These are phyloP conservation scores for Aphanomyces invadans DNA, from an alignment of 352 stramenopile species.

Conservation along the genomic window DNA sequence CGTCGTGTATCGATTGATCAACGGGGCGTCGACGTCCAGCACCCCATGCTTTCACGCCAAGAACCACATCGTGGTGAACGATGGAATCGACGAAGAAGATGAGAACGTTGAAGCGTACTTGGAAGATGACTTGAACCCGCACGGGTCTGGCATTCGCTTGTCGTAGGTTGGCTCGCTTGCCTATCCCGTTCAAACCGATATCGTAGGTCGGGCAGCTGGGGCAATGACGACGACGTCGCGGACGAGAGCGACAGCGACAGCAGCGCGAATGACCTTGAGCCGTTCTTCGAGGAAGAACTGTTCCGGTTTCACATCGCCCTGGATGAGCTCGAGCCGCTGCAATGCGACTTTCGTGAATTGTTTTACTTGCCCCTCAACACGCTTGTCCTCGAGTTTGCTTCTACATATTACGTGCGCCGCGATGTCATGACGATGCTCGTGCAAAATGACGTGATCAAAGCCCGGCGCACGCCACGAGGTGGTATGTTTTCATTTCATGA, in stretches of 20 bases:
- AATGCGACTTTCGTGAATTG: conserved; percentile 25
- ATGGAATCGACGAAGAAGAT: conserved; percentile 16
- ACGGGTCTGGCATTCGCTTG: not conserved
- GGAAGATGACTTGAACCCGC: not conserved
- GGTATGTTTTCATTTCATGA: no score
- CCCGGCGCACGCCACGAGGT: not conserved
- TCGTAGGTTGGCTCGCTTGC: not conserved
- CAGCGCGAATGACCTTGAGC: not conserved
- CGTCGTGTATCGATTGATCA: conserved; percentile 17
- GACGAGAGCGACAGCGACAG: not conserved
- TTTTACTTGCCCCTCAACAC: conserved; percentile 23
- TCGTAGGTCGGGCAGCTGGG: not conserved
- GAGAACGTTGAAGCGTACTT: not conserved
- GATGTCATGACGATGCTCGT: conserved; percentile 16
- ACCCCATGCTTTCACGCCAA: not conserved
- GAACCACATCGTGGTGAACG: not conserved
- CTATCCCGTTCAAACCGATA: not conserved
- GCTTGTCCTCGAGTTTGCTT: conserved; percentile 11
- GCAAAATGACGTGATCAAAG: conserved; percentile 8
- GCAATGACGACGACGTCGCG: not conserved
- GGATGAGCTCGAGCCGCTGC: conserved; percentile 16
- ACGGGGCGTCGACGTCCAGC: not conserved
- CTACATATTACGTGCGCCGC: conserved; percentile 12
- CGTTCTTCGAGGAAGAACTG: conserved; percentile 12
- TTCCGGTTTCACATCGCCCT: conserved; percentile 17